These are phyloP conservation scores for Tympanopsis confertula DNA, from an alignment of 2,329 filamentous ascomycete species.

Conservation along the genomic window DNA sequence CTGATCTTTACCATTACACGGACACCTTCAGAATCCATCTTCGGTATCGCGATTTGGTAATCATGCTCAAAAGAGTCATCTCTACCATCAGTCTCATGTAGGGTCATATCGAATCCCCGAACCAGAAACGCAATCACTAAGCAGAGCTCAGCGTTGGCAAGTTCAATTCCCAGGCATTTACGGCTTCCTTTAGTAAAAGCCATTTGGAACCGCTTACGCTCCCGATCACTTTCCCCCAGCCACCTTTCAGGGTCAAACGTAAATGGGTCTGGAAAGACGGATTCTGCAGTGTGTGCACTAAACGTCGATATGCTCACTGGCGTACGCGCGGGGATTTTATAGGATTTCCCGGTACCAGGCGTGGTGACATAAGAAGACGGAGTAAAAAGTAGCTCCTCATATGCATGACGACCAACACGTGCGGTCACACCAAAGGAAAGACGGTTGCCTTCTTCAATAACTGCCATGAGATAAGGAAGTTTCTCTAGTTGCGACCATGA, in stretches of 20 bases:
- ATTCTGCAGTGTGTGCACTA: constrained; percentile 7
- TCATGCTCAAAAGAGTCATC: constrained; percentile 11
- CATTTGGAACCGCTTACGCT: constrained; percentile 9
- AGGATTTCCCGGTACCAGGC: constrained; percentile 8
- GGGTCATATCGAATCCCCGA: constrained; percentile 10
- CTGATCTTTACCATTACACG: too few relatives aligned
- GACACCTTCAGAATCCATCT: constrained; percentile 8
- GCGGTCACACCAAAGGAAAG: constrained; percentile 10
- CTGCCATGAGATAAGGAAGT: constrained; percentile 12
- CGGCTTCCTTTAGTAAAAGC: constrained; percentile 10
- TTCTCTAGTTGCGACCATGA: constrained; percentile 9
- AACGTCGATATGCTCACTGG: constrained; percentile 8
- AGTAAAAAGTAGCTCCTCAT: constrained; percentile 9
- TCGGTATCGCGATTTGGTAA: constrained; percentile 11
- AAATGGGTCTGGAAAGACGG: constrained; percentile 9
- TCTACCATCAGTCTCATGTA: constrained; percentile 8
- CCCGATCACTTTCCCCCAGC: constrained; percentile 8
- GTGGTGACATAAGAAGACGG: constrained; percentile 8
- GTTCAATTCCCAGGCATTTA: constrained; percentile 12
- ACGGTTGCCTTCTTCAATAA: constrained; percentile 13
- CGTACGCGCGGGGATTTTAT: constrained; percentile 8
- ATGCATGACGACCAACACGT: constrained; percentile 8
- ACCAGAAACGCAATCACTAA: constrained; percentile 9
- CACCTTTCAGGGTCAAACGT: constrained; percentile 9
- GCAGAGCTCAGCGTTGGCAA: constrained; percentile 11